Evolutionary conservation across 2,329 filamentous ascomycete species (phyloP).

Genomic region (Talaromyces sp.): DNA sequence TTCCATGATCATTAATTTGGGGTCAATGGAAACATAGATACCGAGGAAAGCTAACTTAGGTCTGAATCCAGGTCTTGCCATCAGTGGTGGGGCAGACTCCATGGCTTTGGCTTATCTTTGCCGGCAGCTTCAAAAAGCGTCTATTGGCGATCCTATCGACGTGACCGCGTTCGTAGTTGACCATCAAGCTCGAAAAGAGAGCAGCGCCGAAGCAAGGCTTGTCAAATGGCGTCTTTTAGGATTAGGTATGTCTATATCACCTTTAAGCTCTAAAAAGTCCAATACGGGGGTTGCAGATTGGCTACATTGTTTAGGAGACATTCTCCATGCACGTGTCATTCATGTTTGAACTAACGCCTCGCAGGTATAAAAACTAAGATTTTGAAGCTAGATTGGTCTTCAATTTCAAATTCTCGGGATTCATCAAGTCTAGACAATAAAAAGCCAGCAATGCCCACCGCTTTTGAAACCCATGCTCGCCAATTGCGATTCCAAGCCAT

Average conservation of each 20-base stretch:
- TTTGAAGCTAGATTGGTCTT: constrained; percentile 57
- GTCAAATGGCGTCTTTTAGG: constrained; percentile 51
- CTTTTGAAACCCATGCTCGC: constrained; percentile 78
- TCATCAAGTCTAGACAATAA: not conserved
- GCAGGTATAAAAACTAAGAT: constrained; percentile 40
- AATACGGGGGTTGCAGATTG: not conserved
- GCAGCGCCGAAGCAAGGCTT: constrained; percentile 56
- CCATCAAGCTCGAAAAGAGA: constrained; percentile 60
- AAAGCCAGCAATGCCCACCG: constrained; percentile 52
- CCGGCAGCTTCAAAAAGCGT: constrained; percentile 46
- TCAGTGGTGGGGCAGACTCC: constrained; percentile 95
- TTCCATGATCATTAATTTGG: not conserved
- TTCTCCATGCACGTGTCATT: not conserved
- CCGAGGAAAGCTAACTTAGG: constrained; percentile 4
- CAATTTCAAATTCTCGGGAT: constrained; percentile 4
- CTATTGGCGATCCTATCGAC: constrained; percentile 24
- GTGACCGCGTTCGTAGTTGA: constrained; percentile 64
- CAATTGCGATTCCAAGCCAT: constrained; percentile 72
- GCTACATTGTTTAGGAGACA: too few relatives aligned
- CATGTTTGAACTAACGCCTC: not conserved
- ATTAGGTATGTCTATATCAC: constrained; percentile 42
- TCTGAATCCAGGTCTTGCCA: constrained; percentile 66
- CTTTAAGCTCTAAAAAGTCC: not conserved
- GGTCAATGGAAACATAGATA: not conserved
- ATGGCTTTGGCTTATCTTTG: constrained; percentile 88